Base-by-base conservation (phyloP, 495 filamentous ascomycete species). In the Hypoxylon perforatum region DNA sequence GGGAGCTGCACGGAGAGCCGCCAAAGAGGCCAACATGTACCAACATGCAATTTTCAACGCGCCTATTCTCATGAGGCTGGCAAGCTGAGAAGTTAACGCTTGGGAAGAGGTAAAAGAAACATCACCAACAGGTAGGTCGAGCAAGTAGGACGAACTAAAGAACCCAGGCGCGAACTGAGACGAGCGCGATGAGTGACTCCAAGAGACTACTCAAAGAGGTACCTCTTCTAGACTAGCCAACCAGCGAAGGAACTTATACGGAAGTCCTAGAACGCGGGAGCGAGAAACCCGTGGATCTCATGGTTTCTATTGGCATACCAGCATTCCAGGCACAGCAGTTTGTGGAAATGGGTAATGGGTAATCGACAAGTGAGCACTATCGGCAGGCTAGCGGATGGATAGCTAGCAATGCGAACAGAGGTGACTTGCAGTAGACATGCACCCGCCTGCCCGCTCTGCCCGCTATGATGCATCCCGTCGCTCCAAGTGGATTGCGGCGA, bases 351-450 rank as follows among this genome's bases (percentile, higher is more conserved):
- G 36, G 12, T 35, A 11, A 4, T 46, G 50, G 23, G 41, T 33
- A 33, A 36, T 44, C 38, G 38, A 11, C 15, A 39, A 39, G 18
- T 33, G 30, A 33, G 30, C 30, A 33, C 50, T 44, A 22, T 38
- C 4, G 59, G 41, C 19, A 41, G 23, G 22, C 35, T 55, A 36
- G 50, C 39, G 39, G 59, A 44, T 56, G 51, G 19, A 30, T 63
- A 49, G 36, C 22, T 65, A 61, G 38, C 56, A 64, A 63, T 69
- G 66, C 66, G 51, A 69, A 44, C 52, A 50, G 50, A 38, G 11
- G 41, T 61, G 57, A 65, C 61, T 50, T 61, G 66, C 66, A 69
- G 61, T 36, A 22, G 18, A 46, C 57, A 65, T 69, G 56, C 61
- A 61, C n/a, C n/a, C n/a, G n/a, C n/a, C n/a, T n/a, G 11, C 30